Percentiles rank a stretch among this genome's conserved stretches.
These are phyloP conservation scores for Umbellularia californica DNA, from an alignment of 164 flowering plant species.

Conservation along the genomic window DNA sequence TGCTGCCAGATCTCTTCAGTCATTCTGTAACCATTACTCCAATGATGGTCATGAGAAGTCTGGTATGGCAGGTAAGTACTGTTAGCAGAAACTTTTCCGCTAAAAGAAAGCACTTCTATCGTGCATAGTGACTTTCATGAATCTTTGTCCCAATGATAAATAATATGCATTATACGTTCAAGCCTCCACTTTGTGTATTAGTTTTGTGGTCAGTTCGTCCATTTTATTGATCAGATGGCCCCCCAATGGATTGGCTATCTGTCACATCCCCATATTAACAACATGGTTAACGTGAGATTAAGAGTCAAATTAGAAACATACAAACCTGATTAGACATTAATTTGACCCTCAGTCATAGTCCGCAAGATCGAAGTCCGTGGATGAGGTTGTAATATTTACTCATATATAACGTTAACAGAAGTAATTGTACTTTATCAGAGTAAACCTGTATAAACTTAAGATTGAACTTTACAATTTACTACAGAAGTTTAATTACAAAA, in stretches of 20 bases:
- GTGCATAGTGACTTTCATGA: not conserved
- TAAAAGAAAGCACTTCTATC: too few species aligned
- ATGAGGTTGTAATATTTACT: too few species aligned
- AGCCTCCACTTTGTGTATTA: not conserved
- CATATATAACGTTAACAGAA: too few species aligned
- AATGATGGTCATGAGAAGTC: constrained; percentile 19
- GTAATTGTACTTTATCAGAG: too few species aligned
- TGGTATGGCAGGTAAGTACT: constrained; percentile 22
- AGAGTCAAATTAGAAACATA: too few species aligned
- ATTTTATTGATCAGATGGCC: not conserved
- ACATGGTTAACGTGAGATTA: not conserved
- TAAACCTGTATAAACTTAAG: too few species aligned
- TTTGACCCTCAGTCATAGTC: too few species aligned
- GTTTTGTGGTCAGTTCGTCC: not conserved
- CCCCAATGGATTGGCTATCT: not conserved
- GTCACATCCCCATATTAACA: not conserved
- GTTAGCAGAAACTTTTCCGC: not conserved
- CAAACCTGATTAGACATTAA: too few species aligned
- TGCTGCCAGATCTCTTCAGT: constrained; percentile 13
- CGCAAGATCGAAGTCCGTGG: too few species aligned
- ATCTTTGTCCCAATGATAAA: not conserved
- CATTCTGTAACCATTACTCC: constrained; percentile 15
- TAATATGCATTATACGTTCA: not conserved
- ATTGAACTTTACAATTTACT: too few species aligned
- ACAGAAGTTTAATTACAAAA: too few species aligned